Conservation (phyloP, 75 land plant species). For the Cryptomeria japonica region DNA sequence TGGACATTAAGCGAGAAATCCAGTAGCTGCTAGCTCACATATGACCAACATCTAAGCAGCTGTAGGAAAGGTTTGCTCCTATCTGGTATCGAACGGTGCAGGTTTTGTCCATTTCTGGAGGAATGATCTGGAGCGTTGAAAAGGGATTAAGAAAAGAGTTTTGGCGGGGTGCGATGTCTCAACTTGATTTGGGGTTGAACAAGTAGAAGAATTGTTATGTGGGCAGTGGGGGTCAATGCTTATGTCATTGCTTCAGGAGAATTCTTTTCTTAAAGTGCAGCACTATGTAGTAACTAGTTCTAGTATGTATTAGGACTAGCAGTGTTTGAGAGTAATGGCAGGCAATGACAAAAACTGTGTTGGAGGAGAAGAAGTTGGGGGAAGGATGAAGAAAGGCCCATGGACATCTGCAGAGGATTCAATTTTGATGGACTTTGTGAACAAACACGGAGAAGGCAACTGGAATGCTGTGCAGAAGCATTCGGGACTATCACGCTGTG, state of each 20-base stretch:
- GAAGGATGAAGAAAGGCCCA: constrained; percentile 17
- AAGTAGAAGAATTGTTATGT: background rate
- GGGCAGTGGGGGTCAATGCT: background rate
- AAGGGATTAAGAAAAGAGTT: background rate
- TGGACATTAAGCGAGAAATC: too few species aligned
- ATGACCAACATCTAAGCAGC: too few species aligned
- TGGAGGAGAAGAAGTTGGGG: constrained; percentile 3
- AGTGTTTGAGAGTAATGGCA: constrained; percentile 13
- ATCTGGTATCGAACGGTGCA: background rate
- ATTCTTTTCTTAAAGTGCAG: background rate
- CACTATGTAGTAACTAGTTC: background rate
- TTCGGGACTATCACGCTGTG: constrained; percentile 42
- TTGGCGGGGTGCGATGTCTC: background rate
- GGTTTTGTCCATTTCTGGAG: background rate
- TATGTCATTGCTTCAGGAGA: background rate
- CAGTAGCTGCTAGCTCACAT: too few species aligned
- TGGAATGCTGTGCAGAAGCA: constrained; percentile 47
- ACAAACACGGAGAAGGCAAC: constrained; percentile 52
- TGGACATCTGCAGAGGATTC: constrained; percentile 72
- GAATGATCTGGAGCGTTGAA: background rate
- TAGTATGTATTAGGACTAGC: background rate
- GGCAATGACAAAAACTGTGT: background rate
- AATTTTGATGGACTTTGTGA: constrained; percentile 56
- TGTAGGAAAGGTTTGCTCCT: background rate
- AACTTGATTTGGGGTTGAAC: background rate